A percentile compares a stretch with the other conserved stretches of the same genome.
These are phyloP conservation scores for Dryas octopetala DNA, from an alignment of 306 rosid species.

Conservation along the genomic window DNA sequence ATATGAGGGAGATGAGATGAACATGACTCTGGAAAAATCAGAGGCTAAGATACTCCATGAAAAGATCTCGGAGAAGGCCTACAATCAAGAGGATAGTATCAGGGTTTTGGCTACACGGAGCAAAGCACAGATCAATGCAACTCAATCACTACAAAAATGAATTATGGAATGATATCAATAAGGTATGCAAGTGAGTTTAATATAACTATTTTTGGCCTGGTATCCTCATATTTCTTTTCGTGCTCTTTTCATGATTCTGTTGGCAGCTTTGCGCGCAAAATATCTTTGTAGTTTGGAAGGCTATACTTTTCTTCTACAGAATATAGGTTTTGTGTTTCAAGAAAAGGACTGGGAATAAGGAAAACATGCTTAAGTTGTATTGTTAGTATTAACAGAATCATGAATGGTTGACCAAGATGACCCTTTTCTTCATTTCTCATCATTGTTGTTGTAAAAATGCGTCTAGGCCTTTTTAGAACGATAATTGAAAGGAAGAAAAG, in stretches of 20 bases:
- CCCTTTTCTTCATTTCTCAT: too few species aligned
- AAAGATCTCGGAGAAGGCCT: too few species aligned
- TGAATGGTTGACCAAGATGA: too few species aligned
- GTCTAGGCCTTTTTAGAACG: too few species aligned
- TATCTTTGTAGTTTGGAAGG: background rate
- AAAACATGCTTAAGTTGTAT: too few species aligned
- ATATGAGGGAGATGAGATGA: background rate
- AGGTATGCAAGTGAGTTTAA: constrained; percentile 31
- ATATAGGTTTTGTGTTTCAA: background rate
- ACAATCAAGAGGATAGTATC: constrained; percentile 28
- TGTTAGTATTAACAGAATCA: too few species aligned
- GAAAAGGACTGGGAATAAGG: too few species aligned
- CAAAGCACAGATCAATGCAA: constrained; percentile 51
- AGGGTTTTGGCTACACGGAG: constrained; percentile 21
- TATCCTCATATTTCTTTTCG: background rate
- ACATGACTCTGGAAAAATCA: constrained; percentile 48
- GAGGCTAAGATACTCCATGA: constrained; percentile 4
- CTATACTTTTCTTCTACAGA: background rate
- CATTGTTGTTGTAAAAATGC: too few species aligned
- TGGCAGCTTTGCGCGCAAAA: background rate
- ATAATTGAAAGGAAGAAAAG: too few species aligned
- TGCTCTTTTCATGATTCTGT: background rate
- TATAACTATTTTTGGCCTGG: background rate
- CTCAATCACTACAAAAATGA: constrained; percentile 28
- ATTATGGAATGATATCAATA: constrained; percentile 50